phyloP scores from a whole-genome alignment of 352 stramenopile genomes.

The Pythium vanterpoolii region DNA sequence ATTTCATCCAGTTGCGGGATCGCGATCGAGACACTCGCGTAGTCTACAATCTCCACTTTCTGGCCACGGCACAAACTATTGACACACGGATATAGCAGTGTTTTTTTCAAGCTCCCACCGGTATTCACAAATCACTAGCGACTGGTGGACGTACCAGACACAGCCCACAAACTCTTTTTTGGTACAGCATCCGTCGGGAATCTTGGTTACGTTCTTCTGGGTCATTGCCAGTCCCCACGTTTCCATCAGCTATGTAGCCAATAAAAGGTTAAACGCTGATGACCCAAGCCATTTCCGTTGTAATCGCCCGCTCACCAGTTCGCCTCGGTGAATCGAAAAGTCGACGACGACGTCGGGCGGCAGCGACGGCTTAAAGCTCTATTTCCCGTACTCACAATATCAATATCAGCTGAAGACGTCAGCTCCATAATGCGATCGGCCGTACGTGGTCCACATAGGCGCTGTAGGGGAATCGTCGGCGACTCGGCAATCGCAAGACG shows the following conservation, averaged over 20 bases:
- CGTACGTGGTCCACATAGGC: slow-evolving; percentile 76
- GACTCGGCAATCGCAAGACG: slow-evolving; percentile 69
- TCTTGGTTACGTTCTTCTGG: slow-evolving; percentile 46
- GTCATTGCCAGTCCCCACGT: slow-evolving; percentile 57
- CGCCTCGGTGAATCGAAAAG: slow-evolving; percentile 78
- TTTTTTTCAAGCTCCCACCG: neutral
- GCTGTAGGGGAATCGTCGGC: slow-evolving; percentile 75
- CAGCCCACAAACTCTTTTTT: slow-evolving; percentile 80
- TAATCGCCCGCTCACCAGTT: too few relatives aligned
- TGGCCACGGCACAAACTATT: slow-evolving; percentile 65
- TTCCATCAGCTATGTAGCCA: slow-evolving; percentile 54
- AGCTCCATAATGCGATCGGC: too few relatives aligned
- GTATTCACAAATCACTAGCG: neutral
- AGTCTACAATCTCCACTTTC: slow-evolving; percentile 76
- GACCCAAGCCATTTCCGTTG: too few relatives aligned
- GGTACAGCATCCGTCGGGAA: slow-evolving; percentile 60
- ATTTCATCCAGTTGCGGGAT: slow-evolving; percentile 84
- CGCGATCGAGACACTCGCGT: slow-evolving; percentile 57
- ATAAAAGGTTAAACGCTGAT: too few relatives aligned
- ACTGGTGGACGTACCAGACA: slow-evolving; percentile 53
- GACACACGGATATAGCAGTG: neutral
- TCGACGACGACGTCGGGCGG: slow-evolving; percentile 76
- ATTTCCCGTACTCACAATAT: neutral
- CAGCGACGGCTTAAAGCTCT: slow-evolving; percentile 72
- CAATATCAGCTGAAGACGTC: too few relatives aligned